A percentile compares a stretch with the other conserved stretches of the same genome.
Conservation (phyloP, 768 basidiomycete species). For the Calvatia gigantea region DNA sequence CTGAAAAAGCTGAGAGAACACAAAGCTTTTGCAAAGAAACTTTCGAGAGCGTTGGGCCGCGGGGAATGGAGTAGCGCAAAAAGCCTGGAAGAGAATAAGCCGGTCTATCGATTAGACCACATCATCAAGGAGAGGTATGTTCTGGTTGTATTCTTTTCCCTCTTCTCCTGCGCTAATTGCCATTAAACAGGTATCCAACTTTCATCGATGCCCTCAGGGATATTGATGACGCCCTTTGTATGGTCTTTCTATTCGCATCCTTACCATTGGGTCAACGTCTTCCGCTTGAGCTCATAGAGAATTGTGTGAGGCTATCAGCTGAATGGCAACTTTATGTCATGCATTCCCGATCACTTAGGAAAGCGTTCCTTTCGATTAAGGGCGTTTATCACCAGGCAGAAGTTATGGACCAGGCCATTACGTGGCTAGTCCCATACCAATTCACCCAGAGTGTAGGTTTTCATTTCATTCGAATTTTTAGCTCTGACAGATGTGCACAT, state of each 20-base stretch:
- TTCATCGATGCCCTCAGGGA: constrained; percentile 95
- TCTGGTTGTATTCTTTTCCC: not conserved
- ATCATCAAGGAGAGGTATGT: constrained; percentile 94
- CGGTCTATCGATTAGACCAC: constrained; percentile 89
- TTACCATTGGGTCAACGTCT: constrained; percentile 85
- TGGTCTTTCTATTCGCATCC: constrained; percentile 89
- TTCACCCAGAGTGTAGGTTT: constrained; percentile 87
- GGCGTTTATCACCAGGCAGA: constrained; percentile 98
- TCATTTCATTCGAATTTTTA: not conserved
- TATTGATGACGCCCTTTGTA: constrained; percentile 95
- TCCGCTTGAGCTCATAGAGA: constrained; percentile 80
- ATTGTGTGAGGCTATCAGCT: constrained; percentile 84
- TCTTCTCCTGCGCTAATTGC: not conserved
- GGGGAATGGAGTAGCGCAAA: constrained; percentile 96
- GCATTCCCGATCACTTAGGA: constrained; percentile 78
- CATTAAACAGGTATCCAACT: constrained; percentile 79
- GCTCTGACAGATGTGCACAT: constrained; percentile 6
- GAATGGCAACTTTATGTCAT: constrained; percentile 98
- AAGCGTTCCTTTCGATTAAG: constrained; percentile 95
- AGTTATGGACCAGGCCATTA: constrained; percentile 87
- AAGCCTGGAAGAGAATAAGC: constrained; percentile 89
- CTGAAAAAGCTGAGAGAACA: constrained; percentile 92
- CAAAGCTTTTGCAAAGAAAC: constrained; percentile 97
- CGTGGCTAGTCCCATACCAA: constrained; percentile 96
- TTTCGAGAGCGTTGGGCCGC: constrained; percentile 87